Evolutionary conservation across 805 yeast genomes (phyloP).

Genomic region (Saccharomycopsis amapae): DNA sequence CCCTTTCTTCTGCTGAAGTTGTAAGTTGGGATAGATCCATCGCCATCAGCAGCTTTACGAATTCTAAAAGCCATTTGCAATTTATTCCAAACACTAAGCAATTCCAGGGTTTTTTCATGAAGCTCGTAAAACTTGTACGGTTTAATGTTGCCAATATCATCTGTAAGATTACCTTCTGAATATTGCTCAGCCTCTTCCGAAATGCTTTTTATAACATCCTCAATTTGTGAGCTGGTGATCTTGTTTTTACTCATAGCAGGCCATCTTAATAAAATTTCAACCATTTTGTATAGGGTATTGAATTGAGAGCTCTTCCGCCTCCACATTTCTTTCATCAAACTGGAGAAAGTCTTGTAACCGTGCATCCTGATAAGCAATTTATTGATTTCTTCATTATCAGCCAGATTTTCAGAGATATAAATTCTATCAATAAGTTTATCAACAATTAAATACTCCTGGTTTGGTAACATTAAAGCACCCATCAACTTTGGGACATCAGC

Average conservation of each 20-base stretch:
- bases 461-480: slow-evolving; percentile 68
- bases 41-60: slow-evolving; percentile 45
- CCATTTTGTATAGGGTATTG: slow-evolving; percentile 30
- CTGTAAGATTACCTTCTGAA: slow-evolving; percentile 26
- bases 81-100: slow-evolving; percentile 63
- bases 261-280: slow-evolving; percentile 55
- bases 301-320: slow-evolving; percentile 18
- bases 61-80: slow-evolving; percentile 81
- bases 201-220: slow-evolving; percentile 47
- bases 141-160: slow-evolving; percentile 1
- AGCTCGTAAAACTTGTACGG: slow-evolving; percentile 26
- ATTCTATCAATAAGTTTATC: slow-evolving; percentile 63
- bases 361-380: slow-evolving; percentile 65
- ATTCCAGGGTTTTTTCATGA: slow-evolving; percentile 32
- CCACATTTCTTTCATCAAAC: slow-evolving; percentile 39
- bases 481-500: slow-evolving; percentile 70
- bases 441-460: slow-evolving; percentile 56
- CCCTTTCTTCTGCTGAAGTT: slow-evolving; percentile 24
- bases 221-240: slow-evolving; percentile 67
- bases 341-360: slow-evolving; percentile 75
- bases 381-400: slow-evolving; percentile 35
- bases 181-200: slow-evolving; percentile 21
- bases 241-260: slow-evolving; percentile 72
- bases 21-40: slow-evolving; percentile 14
- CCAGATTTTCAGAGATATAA: slow-evolving; percentile 39